Evolutionary conservation across 2,329 filamentous ascomycete genomes (phyloP), one percentile per base, ranked within the genome.

Genomic region (Fusarium newnesense): DNA sequence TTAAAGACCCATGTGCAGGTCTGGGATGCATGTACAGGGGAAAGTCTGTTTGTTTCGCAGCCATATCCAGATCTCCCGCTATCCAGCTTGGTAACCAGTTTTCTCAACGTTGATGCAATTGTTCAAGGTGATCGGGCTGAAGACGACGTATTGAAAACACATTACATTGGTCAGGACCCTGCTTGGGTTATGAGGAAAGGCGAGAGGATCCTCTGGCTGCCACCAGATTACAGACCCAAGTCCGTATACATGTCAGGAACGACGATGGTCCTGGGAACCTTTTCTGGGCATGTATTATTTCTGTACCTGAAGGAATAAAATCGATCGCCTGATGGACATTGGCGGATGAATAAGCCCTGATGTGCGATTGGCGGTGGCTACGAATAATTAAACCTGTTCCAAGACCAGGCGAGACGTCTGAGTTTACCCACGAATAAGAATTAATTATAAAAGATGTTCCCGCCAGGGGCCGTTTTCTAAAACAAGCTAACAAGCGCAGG

Each of bases 351-450:
- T 19, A 12, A n/a, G 3, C n/a, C 11, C 18, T 21, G 6, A 12
- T 4, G 13, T 26, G 49, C 4, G 24, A 37, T 37, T 52, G n/a
- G n/a, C 6, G 10, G 5, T 40, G 5, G 19, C 26, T n/a, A 28
- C 13, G 19, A 30, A n/a, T 11, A 24, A 24, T 24, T 24, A 9
- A 28, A 24, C 11, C 13, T 19, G 8, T 18, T 19, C 8, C 4
- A 18, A 56, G 37, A 56, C 21, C 19, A 6, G 4, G 2, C 21
- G 18, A 43, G 26, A 9, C 13, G 7, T 19, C 6, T 24, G 6
- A 19, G 24, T 56, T 43, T 30, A 56, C 26, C 52, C 52, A 56
- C 52, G 21, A 56, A 56, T 56, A 15, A 56, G 47, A n/a, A 10
- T 42, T 10, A 3, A 18, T n/a, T n/a, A n/a, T n/a, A n/a, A n/a